Conservation (phyloP, 192 early-diverging fungal genomes). For the Chytriomyces sp. region DNA sequence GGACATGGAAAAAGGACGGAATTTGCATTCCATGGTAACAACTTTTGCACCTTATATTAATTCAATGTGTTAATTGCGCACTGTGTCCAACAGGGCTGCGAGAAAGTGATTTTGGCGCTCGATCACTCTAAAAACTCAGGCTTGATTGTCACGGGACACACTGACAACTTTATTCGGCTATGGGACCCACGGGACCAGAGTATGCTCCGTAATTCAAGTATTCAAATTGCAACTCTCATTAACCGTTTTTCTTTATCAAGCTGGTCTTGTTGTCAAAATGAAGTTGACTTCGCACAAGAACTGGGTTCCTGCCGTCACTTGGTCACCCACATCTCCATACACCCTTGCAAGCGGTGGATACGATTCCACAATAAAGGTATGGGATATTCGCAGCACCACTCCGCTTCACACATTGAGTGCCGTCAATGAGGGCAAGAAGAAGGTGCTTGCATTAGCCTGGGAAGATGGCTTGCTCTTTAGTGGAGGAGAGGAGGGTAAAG, state of each 20-base stretch:
- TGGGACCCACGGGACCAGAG: conserved; percentile 88
- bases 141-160: conserved; percentile 87
- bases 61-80: not conserved
- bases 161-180: conserved; percentile 79
- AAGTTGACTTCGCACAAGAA: conserved; percentile 77
- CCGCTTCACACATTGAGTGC: conserved; percentile 77
- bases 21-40: conserved; percentile 74
- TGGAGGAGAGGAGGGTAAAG: conserved; percentile 78
- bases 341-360: conserved; percentile 84
- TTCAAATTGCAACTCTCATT: conserved; percentile 7
- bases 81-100: conserved; percentile 72
- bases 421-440: conserved; percentile 46
- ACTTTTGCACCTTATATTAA: conserved; percentile 3
- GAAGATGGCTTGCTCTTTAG: conserved; percentile 61
- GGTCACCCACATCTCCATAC: conserved; percentile 78
- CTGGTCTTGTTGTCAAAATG: conserved; percentile 83
- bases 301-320: conserved; percentile 84
- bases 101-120: conserved; percentile 78
- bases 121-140: conserved; percentile 71
- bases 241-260: not conserved
- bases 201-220: conserved; percentile 28
- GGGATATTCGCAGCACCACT: conserved; percentile 91
- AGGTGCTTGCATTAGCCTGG: conserved; percentile 80
- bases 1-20: conserved; percentile 82
- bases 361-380: conserved; percentile 85